Evolutionary conservation across 345 rosid species (phyloP).

Genomic region (Excoecaria agallocha): DNA sequence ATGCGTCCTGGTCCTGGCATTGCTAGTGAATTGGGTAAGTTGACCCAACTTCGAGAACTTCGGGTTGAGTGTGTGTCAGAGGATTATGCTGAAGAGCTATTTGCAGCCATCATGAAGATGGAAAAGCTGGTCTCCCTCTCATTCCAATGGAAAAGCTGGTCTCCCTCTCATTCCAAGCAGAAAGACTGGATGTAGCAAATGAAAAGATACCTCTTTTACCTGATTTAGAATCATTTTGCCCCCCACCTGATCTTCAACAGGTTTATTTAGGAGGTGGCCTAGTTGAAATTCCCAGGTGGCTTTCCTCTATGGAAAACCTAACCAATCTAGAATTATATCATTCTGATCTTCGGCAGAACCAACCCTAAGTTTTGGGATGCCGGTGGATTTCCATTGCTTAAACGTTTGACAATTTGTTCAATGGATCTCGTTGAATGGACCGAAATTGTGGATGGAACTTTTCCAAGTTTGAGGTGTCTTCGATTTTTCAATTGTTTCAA

Average conservation of each 20-base stretch:
- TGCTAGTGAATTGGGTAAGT: conserved; percentile 5
- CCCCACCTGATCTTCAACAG: conserved; percentile 10
- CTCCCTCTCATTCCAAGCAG: conserved; percentile 7
- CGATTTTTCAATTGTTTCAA: too few relatives aligned
- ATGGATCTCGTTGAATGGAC: too few relatives aligned
- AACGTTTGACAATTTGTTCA: too few relatives aligned
- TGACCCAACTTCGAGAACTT: conserved; percentile 11
- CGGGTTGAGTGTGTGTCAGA: background rate
- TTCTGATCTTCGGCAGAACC: too few relatives aligned
- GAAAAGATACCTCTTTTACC: background rate
- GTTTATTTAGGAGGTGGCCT: background rate
- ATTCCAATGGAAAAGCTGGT: background rate
- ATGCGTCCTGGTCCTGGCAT: conserved; percentile 7
- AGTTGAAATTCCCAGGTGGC: background rate
- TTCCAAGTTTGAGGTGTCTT: too few relatives aligned
- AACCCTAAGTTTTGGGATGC: too few relatives aligned
- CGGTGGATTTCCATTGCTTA: too few relatives aligned
- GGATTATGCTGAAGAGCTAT: conserved; percentile 6
- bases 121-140: conserved; percentile 2
- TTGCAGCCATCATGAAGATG: conserved; percentile 2
- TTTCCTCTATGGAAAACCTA: conserved; percentile 6
- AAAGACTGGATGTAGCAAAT: too few relatives aligned
- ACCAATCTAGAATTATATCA: too few relatives aligned
- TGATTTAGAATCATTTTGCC: background rate
- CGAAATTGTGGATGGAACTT: too few relatives aligned